A percentile compares a stretch with the other conserved stretches of the same genome.
phyloP scores from a whole-genome alignment of 176 grass and related monocot genomes.

The Ananas comosus region DNA sequence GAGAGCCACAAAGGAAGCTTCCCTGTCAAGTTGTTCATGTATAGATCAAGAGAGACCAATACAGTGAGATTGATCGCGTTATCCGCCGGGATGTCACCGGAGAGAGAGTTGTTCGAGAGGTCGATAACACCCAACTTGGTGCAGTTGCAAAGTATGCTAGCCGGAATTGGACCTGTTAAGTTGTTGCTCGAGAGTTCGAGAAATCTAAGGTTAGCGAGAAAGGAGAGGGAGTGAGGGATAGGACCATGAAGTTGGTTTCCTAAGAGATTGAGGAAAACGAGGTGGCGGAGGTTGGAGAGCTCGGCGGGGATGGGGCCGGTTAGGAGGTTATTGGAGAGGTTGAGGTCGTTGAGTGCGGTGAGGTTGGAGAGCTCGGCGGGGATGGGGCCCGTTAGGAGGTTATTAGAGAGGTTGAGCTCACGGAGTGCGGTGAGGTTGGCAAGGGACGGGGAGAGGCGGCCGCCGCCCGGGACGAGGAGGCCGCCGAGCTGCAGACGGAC shows the following conservation, averaged over 20 bases:
- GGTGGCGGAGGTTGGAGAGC: neutral
- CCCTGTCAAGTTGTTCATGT: conserved; percentile 43
- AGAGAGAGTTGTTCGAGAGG: conserved; percentile 34
- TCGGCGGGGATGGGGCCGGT: conserved; percentile 40
- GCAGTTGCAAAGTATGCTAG: conserved; percentile 45
- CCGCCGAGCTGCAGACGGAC: conserved; percentile 11
- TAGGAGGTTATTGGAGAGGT: conserved; percentile 42
- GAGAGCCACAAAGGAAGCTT: conserved; percentile 55
- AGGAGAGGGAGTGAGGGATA: conserved; percentile 39
- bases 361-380: conserved; percentile 52
- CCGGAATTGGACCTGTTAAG: conserved; percentile 42
- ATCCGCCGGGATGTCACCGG: conserved; percentile 34
- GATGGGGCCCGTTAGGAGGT: conserved; percentile 42
- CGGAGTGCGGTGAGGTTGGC: conserved; percentile 37
- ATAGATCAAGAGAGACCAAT: conserved; percentile 25
- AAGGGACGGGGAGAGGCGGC: conserved; percentile 21
- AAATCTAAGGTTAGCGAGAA: conserved; percentile 15
- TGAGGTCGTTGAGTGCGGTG: conserved; percentile 26
- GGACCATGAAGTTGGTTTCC: conserved; percentile 29
- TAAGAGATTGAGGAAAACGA: conserved; percentile 10
- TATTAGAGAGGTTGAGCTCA: conserved; percentile 35
- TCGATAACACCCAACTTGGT: conserved; percentile 8
- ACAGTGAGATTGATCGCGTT: neutral
- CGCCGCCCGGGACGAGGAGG: conserved; percentile 18
- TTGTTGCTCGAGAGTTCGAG: conserved; percentile 29